Evolutionary conservation across 441 rosid species (phyloP), one percentile per base, ranked within the genome.

Genomic region (Gossypium gossypioides): DNA sequence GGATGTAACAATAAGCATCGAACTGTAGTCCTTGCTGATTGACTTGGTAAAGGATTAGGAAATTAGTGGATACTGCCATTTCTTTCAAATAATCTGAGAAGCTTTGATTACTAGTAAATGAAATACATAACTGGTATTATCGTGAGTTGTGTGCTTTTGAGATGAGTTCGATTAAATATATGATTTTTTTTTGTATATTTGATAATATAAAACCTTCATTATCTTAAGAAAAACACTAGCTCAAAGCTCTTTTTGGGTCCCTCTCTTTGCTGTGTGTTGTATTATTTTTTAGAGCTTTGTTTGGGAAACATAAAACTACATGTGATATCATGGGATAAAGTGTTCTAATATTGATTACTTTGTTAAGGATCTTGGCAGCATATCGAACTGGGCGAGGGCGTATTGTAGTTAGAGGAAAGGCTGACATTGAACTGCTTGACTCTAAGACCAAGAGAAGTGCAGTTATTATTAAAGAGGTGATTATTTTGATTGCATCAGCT

Each of bases 381-480:
- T 94, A 94, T 82, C 97, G 96, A 76, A 90, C 94, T 72, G 97
- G 99, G 69, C 81, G 84, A 71, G 97, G 97, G 52, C 87, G 99
- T 73, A 80, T 94, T 52, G 74, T 88, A 56, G 87, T 92, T 48
- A 88, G 97, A 80, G 99, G 97, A 42, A 92, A 91, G 83, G 83
- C 88, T 68, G 91, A 89, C 65, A 74, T 90, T 79, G 99, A 94
- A 81, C 55, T 88, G 80, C 83, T 94, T 6, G 97, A 94, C 81
- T 76, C 91, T n/a, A 92, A 85, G 80, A 84, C 90, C 75, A 94
- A 94, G 78, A 84, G 91, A 74, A 81, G 79, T 79, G 97, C 94
- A 48, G 77, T 94, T 73, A 86, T 94, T 71, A 88, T 94, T 82
- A 84, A 88, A 77, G 99, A 94, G 99, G 99, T 94, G 78, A 77